Percentiles rank a stretch among this genome's conserved stretches.
Evolutionary conservation across 2,329 filamentous ascomycete genomes (phyloP).

Genomic region (Fusarium domesticum): DNA sequence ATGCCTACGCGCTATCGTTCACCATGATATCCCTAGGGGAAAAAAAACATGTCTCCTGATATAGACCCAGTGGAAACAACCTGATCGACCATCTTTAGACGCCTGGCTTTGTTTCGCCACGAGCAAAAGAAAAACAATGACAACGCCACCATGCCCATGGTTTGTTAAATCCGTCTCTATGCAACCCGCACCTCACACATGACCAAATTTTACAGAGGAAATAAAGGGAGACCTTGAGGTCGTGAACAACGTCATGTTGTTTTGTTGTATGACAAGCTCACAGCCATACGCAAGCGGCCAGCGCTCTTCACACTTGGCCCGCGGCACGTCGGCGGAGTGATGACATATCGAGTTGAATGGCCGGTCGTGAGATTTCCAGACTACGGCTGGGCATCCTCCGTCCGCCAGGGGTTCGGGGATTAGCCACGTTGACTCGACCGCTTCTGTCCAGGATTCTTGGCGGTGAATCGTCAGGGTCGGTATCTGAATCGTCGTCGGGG

Average conservation of each 20-base stretch:
- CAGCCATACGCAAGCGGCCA: slow-evolving; percentile 20
- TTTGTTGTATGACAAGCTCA: background rate
- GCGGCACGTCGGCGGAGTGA: slow-evolving; percentile 24
- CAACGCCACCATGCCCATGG: background rate
- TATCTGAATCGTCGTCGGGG: slow-evolving; percentile 39
- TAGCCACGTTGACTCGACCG: slow-evolving; percentile 56
- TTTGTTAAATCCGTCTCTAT: background rate
- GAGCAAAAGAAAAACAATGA: slow-evolving; percentile 15
- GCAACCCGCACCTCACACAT: background rate
- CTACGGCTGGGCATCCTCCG: slow-evolving; percentile 54
- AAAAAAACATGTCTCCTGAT: background rate
- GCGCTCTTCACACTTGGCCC: slow-evolving; percentile 26
- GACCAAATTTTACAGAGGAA: background rate
- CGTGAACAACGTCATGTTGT: background rate
- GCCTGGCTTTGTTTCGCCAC: slow-evolving; percentile 13
- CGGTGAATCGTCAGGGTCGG: slow-evolving; percentile 43
- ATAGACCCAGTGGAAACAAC: slow-evolving; percentile 10
- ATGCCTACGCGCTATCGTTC: no score
- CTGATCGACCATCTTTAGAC: slow-evolving; percentile 22
- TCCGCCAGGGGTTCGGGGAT: slow-evolving; percentile 54
- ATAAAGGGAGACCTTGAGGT: background rate
- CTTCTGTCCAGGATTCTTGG: slow-evolving; percentile 48
- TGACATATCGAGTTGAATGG: slow-evolving; percentile 28
- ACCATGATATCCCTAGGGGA: background rate
- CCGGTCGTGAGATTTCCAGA: slow-evolving; percentile 49